Percentiles rank a stretch among this genome's conserved stretches.
Evolutionary conservation across 495 filamentous ascomycete genomes (phyloP).

Genomic region (Annulohypoxylon bovei): DNA sequence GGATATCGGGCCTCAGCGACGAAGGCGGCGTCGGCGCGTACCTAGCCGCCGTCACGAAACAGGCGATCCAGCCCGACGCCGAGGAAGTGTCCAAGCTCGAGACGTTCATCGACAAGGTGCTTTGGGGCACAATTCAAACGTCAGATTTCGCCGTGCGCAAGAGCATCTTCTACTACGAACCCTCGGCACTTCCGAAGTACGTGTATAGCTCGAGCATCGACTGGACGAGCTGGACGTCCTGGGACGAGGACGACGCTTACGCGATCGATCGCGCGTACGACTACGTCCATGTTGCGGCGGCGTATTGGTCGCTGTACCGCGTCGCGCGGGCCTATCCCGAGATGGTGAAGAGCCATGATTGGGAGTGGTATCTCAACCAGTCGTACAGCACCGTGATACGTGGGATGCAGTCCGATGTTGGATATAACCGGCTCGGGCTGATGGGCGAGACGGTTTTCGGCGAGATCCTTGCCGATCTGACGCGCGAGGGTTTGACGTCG

Average conservation of each 20-base stretch:
- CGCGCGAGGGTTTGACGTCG: constrained; percentile 50
- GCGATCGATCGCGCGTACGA: constrained; percentile 59
- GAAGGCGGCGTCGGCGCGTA: constrained; percentile 62
- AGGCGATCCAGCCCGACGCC: constrained; percentile 54
- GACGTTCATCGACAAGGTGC: constrained; percentile 53
- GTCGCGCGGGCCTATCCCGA: constrained; percentile 54
- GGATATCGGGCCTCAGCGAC: constrained; percentile 63
- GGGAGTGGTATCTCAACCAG: constrained; percentile 61
- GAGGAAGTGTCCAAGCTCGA: constrained; percentile 59
- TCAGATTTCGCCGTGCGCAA: constrained; percentile 56
- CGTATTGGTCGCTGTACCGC: constrained; percentile 63
- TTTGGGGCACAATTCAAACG: constrained; percentile 56
- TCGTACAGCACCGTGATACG: constrained; percentile 52
- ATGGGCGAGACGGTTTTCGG: constrained; percentile 65
- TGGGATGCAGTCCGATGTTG: constrained; percentile 34
- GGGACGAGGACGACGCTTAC: constrained; percentile 55
- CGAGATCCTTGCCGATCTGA: constrained; percentile 57
- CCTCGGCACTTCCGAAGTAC: constrained; percentile 48
- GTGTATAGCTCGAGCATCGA: constrained; percentile 49
- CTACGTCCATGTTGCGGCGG: constrained; percentile 61
- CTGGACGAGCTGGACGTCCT: constrained; percentile 54
- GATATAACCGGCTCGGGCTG: constrained; percentile 53
- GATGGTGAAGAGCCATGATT: constrained; percentile 48
- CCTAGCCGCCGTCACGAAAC: constrained; percentile 59
- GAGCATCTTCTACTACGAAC: constrained; percentile 63